Percentiles rank a stretch among this genome's conserved stretches.
Evolutionary conservation across 139 green algal species (phyloP).

Genomic region (Chlorella sp.): DNA sequence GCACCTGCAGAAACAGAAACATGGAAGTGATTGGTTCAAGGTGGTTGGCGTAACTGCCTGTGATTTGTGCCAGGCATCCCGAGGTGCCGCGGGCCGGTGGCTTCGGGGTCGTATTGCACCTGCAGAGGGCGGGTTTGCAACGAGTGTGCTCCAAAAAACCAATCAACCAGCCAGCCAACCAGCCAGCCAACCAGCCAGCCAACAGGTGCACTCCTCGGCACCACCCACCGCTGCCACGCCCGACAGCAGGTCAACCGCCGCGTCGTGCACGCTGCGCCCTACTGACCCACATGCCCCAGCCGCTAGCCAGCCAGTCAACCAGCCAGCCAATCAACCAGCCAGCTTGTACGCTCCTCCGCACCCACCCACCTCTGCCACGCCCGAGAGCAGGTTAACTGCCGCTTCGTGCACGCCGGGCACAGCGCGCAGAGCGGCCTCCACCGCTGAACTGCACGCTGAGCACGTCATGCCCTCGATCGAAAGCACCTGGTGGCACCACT

Average conservation of each 20-base stretch:
- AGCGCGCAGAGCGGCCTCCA: conserved; percentile 34
- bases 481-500: conserved; percentile 50
- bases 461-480: conserved; percentile 46
- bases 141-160: not conserved
- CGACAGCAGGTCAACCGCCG: not conserved
- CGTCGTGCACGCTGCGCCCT: not conserved
- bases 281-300: not conserved
- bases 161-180: no score
- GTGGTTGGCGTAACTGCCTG: no score
- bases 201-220: no score
- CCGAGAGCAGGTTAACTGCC: conserved; percentile 56
- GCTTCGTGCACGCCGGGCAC: conserved; percentile 35
- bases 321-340: not conserved
- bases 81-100: conserved; percentile 73
- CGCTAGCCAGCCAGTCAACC: not conserved
- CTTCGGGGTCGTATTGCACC: conserved; percentile 68
- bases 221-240: not conserved
- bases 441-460: conserved; percentile 36
- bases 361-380: conserved; percentile 63
- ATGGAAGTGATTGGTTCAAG: no score
- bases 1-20: conserved; percentile 45
- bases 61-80: no score
- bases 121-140: no score
- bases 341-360: not conserved
- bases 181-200: no score